Evolutionary conservation across 1,139 yeast species (phyloP).

Genomic region (Yamadazyma spencermartinsiae): DNA sequence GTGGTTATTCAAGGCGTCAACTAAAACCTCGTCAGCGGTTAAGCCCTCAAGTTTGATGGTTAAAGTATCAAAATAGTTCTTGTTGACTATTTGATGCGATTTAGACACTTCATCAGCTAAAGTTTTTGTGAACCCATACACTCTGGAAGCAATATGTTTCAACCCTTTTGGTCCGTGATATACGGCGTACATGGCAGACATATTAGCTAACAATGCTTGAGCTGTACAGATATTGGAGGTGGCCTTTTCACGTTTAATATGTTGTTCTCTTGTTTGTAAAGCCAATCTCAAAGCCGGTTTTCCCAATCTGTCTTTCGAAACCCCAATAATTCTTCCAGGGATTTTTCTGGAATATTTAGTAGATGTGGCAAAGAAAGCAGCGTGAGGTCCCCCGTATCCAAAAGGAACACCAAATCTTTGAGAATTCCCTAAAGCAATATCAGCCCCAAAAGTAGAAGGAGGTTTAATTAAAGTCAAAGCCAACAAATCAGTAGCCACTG

Average conservation of each 20-base stretch:
- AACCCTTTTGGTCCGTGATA: constrained; percentile 96
- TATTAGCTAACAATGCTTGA: constrained; percentile 92
- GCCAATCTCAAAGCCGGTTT: constrained; percentile 88
- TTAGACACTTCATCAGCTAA: constrained; percentile 59
- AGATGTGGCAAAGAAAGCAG: constrained; percentile 91
- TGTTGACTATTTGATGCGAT: constrained; percentile 54
- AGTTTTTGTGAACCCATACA: constrained; percentile 71
- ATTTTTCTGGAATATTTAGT: constrained; percentile 82
- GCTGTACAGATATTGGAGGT: constrained; percentile 98
- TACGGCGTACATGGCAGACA: constrained; percentile 93
- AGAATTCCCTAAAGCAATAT: constrained; percentile 87
- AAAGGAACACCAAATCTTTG: constrained; percentile 98
- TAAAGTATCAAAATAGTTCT: constrained; percentile 84
- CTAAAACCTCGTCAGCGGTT: constrained; percentile 56
- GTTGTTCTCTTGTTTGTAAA: constrained; percentile 96
- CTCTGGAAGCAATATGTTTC: constrained; percentile 72
- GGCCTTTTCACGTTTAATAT: constrained; percentile 95
- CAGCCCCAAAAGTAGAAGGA: constrained; percentile 87
- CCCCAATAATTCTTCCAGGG: constrained; percentile 95
- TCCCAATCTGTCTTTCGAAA: constrained; percentile 88
- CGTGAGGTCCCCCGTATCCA: constrained; percentile 99
- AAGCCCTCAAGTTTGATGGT: constrained; percentile 60
- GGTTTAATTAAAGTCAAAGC: constrained; percentile 85
- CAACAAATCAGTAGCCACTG: constrained; percentile 86
- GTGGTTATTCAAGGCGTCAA: constrained; percentile 56